Conservation (phyloP, 345 rosid genomes). For the Salix arbutifolia region DNA sequence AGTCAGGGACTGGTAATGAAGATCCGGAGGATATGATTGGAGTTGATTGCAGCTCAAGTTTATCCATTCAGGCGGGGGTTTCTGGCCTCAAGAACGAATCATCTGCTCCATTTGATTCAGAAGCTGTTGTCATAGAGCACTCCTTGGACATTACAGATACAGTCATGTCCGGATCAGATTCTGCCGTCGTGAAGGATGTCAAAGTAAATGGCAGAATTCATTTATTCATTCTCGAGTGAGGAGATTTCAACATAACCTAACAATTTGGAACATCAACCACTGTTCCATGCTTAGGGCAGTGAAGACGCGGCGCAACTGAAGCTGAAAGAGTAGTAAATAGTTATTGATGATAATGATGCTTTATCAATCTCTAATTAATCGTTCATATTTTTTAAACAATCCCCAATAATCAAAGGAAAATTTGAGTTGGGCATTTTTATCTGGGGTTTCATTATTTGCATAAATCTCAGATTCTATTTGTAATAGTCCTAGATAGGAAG, state of each 20-base stretch:
- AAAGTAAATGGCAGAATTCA: constrained; percentile 8
- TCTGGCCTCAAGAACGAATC: constrained; percentile 4
- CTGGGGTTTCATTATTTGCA: constrained; percentile 47
- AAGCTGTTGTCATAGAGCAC: constrained; percentile 13
- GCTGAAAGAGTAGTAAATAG: constrained; percentile 15
- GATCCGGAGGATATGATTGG: neutral
- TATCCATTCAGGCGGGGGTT: constrained; percentile 15
- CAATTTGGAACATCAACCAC: constrained; percentile 17
- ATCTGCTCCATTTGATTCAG: constrained; percentile 1
- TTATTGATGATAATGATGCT: constrained; percentile 3
- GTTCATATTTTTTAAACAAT: constrained; percentile 14
- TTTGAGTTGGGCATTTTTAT: constrained; percentile 15
- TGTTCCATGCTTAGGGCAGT: constrained; percentile 8
- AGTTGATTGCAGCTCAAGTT: constrained; percentile 18
- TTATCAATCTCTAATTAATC: constrained; percentile 19
- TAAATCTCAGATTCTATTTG: constrained; percentile 37
- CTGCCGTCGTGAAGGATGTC: constrained; percentile 9
- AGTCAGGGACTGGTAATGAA: neutral
- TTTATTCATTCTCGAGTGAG: neutral
- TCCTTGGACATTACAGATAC: neutral
- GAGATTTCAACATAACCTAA: constrained; percentile 8
- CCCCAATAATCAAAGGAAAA: constrained; percentile 24
- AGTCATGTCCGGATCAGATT: constrained; percentile 6
- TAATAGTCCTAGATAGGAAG: constrained; percentile 17
- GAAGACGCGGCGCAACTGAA: constrained; percentile 12